These are phyloP conservation scores for Geotrichum europaeum DNA, from an alignment of 1,139 yeast species.

Conservation along the genomic window DNA sequence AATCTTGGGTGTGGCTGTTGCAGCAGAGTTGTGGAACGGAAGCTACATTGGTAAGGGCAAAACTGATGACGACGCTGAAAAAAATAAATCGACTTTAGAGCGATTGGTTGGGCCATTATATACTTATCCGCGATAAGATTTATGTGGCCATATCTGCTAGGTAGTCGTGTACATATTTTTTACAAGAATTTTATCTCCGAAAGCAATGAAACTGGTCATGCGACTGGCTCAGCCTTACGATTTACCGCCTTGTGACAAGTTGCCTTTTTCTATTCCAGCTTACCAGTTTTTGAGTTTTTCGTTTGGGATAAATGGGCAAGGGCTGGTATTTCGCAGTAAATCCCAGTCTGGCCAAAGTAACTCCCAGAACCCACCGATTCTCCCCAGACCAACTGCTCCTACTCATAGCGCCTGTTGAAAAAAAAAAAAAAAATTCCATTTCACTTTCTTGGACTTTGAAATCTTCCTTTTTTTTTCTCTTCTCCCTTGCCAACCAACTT, in stretches of 20 bases:
- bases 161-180: neutral
- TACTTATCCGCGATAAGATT: neutral
- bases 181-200: neutral
- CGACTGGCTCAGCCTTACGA: neutral
- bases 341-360: neutral
- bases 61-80: neutral
- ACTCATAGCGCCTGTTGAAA: neutral
- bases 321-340: neutral
- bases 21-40: neutral
- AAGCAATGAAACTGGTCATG: neutral
- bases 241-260: neutral
- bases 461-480: neutral
- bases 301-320: neutral
- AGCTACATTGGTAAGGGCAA: neutral
- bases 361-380: neutral
- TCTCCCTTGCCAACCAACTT: neutral
- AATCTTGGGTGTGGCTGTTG: neutral
- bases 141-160: neutral
- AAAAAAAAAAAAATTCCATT: neutral
- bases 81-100: neutral
- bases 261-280: neutral
- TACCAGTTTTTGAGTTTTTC: neutral
- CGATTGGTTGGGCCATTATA: neutral
- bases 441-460: neutral
- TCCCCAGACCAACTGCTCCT: neutral